These are phyloP conservation scores for Pterocarpus santalinus DNA, from an alignment of 306 rosid genomes.

Conservation along the genomic window DNA sequence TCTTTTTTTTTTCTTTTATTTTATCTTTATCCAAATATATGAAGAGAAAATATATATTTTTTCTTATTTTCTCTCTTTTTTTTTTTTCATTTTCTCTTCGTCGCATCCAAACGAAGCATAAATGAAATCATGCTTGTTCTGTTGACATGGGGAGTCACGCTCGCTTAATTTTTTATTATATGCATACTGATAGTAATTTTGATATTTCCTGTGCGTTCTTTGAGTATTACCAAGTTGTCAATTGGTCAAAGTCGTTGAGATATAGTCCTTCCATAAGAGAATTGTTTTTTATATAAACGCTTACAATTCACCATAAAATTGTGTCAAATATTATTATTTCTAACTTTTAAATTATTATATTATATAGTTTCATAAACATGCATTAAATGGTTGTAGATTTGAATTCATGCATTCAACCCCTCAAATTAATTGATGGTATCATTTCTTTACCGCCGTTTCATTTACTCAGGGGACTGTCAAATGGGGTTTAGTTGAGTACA, in stretches of 20 bases:
- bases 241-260: neutral
- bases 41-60: no score
- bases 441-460: neutral
- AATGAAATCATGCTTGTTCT: neutral
- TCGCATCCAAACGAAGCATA: no score
- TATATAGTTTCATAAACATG: neutral
- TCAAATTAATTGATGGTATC: conserved; percentile 2
- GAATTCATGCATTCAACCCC: neutral
- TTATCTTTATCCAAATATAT: no score
- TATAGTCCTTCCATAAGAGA: neutral
- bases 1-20: no score
- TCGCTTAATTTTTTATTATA: neutral
- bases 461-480: neutral
- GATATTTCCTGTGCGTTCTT: neutral
- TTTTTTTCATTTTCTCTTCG: no score
- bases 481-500: no score
- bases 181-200: neutral
- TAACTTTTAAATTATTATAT: neutral
- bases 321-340: neutral
- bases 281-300: no score
- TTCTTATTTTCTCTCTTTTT: no score
- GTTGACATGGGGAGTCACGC: neutral
- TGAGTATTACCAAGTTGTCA: neutral
- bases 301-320: neutral
- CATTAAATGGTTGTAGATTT: neutral